phyloP scores from a whole-genome alignment of 805 yeast genomes.

The Saturnispora zaruensis region DNA sequence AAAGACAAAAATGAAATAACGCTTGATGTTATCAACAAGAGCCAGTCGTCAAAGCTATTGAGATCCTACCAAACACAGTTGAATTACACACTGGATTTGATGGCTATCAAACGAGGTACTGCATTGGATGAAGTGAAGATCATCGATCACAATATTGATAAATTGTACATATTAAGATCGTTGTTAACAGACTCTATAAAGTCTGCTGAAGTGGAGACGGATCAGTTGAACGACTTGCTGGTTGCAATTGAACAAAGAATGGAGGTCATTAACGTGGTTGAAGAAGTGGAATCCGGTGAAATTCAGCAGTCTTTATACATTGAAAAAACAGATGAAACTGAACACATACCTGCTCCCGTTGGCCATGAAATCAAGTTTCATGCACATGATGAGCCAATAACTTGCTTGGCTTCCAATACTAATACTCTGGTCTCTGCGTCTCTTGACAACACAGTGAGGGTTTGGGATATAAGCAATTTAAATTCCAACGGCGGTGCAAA shows the following conservation, averaged over 20 bases:
- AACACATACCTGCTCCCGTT: not conserved
- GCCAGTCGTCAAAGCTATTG: constrained; percentile 30
- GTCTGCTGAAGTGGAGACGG: constrained; percentile 51
- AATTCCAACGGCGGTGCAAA: constrained; percentile 34
- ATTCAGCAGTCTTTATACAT: constrained; percentile 32
- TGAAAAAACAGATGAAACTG: constrained; percentile 18
- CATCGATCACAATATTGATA: constrained; percentile 48
- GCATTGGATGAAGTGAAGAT: constrained; percentile 59
- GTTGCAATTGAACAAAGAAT: constrained; percentile 37
- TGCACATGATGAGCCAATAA: constrained; percentile 46
- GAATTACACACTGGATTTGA: constrained; percentile 38
- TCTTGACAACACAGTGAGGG: constrained; percentile 65
- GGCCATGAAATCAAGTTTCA: constrained; percentile 45
- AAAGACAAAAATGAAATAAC: constrained; percentile 24
- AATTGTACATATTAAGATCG: constrained; percentile 42
- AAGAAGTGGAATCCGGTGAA: constrained; percentile 15
- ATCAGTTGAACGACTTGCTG: constrained; percentile 42
- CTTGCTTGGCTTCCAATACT: constrained; percentile 61
- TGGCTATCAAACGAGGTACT: constrained; percentile 56
- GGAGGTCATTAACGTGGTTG: constrained; percentile 35
- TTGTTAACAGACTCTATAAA: constrained; percentile 52
- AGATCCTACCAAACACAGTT: constrained; percentile 24
- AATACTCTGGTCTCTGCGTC: constrained; percentile 73
- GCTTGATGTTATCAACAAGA: constrained; percentile 32
- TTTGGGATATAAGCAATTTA: constrained; percentile 61